Percentiles rank a stretch among this genome's conserved stretches.
Evolutionary conservation across 2,329 filamentous ascomycete genomes (phyloP).

Genomic region (Podosphaera xanthii): DNA sequence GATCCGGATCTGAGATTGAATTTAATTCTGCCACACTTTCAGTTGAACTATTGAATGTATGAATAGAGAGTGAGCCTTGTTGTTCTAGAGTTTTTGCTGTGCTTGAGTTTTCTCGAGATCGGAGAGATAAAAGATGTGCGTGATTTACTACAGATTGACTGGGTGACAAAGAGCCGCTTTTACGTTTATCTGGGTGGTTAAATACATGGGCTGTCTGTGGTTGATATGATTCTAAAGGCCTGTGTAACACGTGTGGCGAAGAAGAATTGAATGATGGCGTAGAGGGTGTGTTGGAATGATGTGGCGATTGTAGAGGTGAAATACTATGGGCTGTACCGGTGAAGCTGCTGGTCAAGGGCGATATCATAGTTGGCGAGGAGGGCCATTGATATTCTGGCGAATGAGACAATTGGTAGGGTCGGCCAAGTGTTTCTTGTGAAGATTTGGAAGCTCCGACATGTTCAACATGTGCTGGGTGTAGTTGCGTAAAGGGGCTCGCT

Average conservation of each 20-base stretch:
- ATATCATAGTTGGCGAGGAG: not conserved
- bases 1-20: no score
- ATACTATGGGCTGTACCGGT: no score
- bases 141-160: no score
- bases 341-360: no score
- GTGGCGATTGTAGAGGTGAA: conserved; percentile 15
- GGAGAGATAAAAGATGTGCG: conserved; percentile 1
- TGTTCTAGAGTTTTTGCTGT: conserved; percentile 9
- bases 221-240: conserved; percentile 23
- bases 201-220: no score
- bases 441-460: not conserved
- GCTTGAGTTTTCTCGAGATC: conserved; percentile 2
- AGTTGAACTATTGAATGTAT: no score
- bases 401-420: not conserved
- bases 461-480: conserved; percentile 2
- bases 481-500: conserved; percentile 22
- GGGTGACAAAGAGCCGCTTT: no score
- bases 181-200: no score
- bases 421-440: not conserved
- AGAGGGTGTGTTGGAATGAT: conserved; percentile 16
- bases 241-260: conserved; percentile 23
- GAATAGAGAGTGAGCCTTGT: not conserved
- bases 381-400: not conserved
- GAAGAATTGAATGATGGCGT: conserved; percentile 20
- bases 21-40: no score